phyloP scores from a whole-genome alignment of 768 basidiomycete genomes.

The Peribolospora baueri region DNA sequence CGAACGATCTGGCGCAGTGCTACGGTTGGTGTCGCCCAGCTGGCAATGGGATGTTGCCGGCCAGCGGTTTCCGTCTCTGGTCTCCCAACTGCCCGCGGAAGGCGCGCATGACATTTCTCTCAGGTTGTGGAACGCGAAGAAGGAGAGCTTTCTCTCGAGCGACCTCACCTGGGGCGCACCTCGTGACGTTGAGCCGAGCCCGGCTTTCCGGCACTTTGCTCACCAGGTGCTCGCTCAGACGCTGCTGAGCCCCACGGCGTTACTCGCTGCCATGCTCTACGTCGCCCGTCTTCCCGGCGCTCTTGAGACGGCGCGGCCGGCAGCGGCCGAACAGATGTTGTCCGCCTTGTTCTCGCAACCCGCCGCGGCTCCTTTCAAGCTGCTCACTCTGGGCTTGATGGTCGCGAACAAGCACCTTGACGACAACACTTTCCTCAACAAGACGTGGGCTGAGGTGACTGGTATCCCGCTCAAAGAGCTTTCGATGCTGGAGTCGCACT shows the following conservation, averaged over 20 bases:
- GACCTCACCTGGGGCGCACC: conserved; percentile 18
- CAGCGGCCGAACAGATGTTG: conserved; percentile 4
- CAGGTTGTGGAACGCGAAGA: too few relatives aligned
- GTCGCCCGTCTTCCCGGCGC: conserved; percentile 37
- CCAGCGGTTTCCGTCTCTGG: too few relatives aligned
- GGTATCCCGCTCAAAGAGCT: conserved; percentile 61
- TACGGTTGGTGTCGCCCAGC: too few relatives aligned
- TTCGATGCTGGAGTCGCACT: conserved; percentile 79
- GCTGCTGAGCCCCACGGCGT: conserved; percentile 78
- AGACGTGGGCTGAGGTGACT: conserved; percentile 87
- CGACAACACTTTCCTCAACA: conserved; percentile 87
- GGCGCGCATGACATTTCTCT: too few relatives aligned
- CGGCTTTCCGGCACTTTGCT: conserved; percentile 61
- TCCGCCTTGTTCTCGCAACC: conserved; percentile 5
- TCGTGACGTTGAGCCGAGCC: conserved; percentile 50
- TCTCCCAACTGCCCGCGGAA: too few relatives aligned
- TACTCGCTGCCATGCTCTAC: conserved; percentile 73
- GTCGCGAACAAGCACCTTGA: conserved; percentile 57
- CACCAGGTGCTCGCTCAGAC: conserved; percentile 82
- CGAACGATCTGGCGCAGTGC: too few relatives aligned
- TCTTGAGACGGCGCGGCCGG: conserved; percentile 22
- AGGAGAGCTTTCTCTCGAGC: too few relatives aligned
- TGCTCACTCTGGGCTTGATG: conserved; percentile 76
- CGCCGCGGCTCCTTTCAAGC: conserved; percentile 36
- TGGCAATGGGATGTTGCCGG: too few relatives aligned